Base-by-base conservation (phyloP, 306 rosid genomes). In the Ochetophila trinervis region DNA sequence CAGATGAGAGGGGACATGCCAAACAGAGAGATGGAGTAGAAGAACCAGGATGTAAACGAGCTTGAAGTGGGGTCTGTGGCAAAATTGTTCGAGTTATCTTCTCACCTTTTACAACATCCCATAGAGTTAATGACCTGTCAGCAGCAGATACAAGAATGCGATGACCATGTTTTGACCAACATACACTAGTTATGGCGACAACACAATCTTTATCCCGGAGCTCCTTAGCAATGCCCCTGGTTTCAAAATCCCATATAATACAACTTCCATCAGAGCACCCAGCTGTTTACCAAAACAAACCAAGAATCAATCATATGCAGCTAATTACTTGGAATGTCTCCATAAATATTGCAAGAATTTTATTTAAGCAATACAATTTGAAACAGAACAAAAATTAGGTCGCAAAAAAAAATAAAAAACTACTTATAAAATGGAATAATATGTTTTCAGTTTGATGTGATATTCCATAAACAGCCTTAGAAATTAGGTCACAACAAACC, bases 191-290 rank as follows among this genome's bases (percentile, higher is more conserved):
- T 52, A 87, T 74, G 5, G 85, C 87, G 61, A 94, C 84, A 69
- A 79, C 74, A 70, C 95, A 88, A 36, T 88, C 99, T 65, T 71
- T 68, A 72, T 90, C 97, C 21, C 62, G 80, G 37, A 94, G 97
- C 83, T 79, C 91, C 74, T 94, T 94, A 35, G 97, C 90, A 53
- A 94, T 78, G 30, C 97, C 99, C 85, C 99, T 83, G 59, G 96
- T 88, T 78, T 88, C 93, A 5, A 94, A 94, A 83, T 94, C 99
- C 97, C 99, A 94, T 37, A 94, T 75, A 64, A 94, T 66, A 71
- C 97, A 90, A 44, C 87, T 94, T 79, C 99, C 99, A 65, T 90
- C 97, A 53, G 88, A 83, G 87, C 96, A 88, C 32, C 99, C 99
- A 76, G 99, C 97, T 91, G 86, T 63, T 51, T 78, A 71, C 69